Evolutionary conservation across 75 land plant species (phyloP), one percentile per base, ranked within the genome.

Genomic region (Picea sitchensis): DNA sequence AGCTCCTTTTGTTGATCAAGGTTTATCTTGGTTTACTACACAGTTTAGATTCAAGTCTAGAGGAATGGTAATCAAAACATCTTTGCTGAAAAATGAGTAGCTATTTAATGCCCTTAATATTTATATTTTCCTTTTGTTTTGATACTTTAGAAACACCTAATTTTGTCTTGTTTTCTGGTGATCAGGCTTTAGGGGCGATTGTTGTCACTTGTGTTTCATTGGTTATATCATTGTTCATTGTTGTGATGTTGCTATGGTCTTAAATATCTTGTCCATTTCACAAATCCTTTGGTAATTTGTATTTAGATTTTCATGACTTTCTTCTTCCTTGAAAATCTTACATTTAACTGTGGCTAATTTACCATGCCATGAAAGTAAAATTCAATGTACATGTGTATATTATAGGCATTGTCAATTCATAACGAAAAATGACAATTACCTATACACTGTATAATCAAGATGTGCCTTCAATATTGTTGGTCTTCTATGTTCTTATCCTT

Each of bases 1-100:
- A 32, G 95, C 98, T n/a, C 95, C 98, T 31, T 47, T 89, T 74
- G 95, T 95, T 2, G 98, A 90, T 51, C 85, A 71, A 82, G 92
- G 93, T 67, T 82, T 95, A 71, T 89, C 90, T 34, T 95, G 93
- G 98, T 86, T 91, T 76, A 91, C 95, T 44, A 34, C 61, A 13
- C 82, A 86, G 80, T 92, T 86, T 77, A 83, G 83, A 54, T 92
- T 95, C 77, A 78, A 83, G 79, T 92, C 98, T 31, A 80, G 87
- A 75, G 88, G 88, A 56, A 82, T 84, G 91, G 97, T 94, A 77
- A 75, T 8, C 21, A 30, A 65, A 44, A 62, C 17, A 18, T 36
- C 9, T 64, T 21, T 6, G 14, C 1, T 69, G 14, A 31, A 54
- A 14, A n/a, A 23, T 15, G 38, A 11, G 26, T 78, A 47, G 76